Conservation (phyloP, 495 filamentous ascomycete species). For the Lasiosphaeria miniovina region DNA sequence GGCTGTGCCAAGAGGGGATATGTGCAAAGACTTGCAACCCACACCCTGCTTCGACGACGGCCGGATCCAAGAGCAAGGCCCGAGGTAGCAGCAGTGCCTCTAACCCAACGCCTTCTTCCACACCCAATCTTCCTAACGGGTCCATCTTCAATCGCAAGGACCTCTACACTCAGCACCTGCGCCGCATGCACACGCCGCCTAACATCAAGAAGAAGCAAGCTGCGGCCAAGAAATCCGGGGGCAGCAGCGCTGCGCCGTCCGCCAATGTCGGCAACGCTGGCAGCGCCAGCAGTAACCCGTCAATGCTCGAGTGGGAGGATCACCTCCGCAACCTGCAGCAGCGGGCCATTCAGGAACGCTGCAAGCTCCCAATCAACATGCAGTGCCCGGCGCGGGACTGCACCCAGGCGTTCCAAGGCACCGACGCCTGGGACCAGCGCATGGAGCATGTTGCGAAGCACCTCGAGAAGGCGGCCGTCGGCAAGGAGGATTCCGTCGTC, state of each 20-base stretch:
- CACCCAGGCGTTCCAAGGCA: constrained; percentile 54
- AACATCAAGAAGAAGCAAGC: constrained; percentile 37
- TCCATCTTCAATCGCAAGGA: constrained; percentile 92
- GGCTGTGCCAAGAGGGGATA: constrained; percentile 68
- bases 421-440: constrained; percentile 70
- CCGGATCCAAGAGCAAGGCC: not conserved
- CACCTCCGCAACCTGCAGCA: constrained; percentile 49
- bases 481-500: constrained; percentile 27
- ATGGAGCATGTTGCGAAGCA: constrained; percentile 78
- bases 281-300: constrained; percentile 6
- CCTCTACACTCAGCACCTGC: constrained; percentile 83
- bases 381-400: constrained; percentile 64
- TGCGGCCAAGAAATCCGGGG: constrained; percentile 5
- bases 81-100: not conserved
- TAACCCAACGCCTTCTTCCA: not conserved
- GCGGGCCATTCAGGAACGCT: constrained; percentile 57
- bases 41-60: constrained; percentile 9
- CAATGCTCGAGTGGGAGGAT: constrained; percentile 35
- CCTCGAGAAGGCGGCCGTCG: constrained; percentile 3
- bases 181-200: constrained; percentile 72
- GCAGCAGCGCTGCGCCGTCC: constrained; percentile 22
- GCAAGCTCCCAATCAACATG: constrained; percentile 59
- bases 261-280: not conserved
- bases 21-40: constrained; percentile 48
- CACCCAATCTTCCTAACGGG: constrained; percentile 27